Percentiles rank a stretch among this genome's conserved stretches.
Conservation (phyloP, 2,329 filamentous ascomycete species). For the Penicillium sp. region DNA sequence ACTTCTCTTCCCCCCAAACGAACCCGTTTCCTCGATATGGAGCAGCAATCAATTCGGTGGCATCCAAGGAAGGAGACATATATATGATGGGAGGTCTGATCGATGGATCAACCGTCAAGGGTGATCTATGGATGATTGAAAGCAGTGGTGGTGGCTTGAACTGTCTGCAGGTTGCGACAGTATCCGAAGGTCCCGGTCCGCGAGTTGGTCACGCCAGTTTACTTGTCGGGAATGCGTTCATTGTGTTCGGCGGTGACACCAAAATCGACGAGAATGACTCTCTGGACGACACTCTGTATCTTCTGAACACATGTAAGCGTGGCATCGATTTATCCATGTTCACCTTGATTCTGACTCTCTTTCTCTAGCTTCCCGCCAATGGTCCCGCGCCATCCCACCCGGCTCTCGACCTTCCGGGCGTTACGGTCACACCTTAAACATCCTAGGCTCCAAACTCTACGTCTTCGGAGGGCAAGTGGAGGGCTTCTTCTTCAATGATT, state of each 20-base stretch:
- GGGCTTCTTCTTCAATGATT: conserved; percentile 95
- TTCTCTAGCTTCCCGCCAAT: conserved; percentile 82
- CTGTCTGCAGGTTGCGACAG: conserved; percentile 88
- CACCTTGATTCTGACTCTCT: conserved; percentile 30
- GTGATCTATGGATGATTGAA: conserved; percentile 97
- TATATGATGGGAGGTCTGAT: conserved; percentile 98
- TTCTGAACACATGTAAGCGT: conserved; percentile 90
- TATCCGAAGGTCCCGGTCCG: conserved; percentile 89
- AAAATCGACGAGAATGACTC: conserved; percentile 92
- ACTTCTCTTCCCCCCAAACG: conserved; percentile 75
- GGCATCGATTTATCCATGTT: not conserved
- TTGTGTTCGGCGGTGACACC: conserved; percentile 97
- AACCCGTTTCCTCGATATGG: conserved; percentile 96
- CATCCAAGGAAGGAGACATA: conserved; percentile 94
- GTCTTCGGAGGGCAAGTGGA: conserved; percentile 98
- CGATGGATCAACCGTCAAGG: conserved; percentile 91
- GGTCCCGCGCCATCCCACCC: conserved; percentile 88
- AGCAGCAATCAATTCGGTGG: conserved; percentile 86
- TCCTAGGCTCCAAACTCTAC: conserved; percentile 93
- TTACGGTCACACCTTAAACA: conserved; percentile 95
- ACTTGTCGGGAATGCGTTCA: conserved; percentile 96
- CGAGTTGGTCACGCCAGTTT: conserved; percentile 92
- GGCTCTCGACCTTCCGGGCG: conserved; percentile 82
- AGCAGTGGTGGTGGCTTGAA: conserved; percentile 76
- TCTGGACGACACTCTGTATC: conserved; percentile 90